Evolutionary conservation across 768 basidiomycete genomes (phyloP), one percentile per base, ranked within the genome.

Genomic region (Kwoniella mangroviensis): DNA sequence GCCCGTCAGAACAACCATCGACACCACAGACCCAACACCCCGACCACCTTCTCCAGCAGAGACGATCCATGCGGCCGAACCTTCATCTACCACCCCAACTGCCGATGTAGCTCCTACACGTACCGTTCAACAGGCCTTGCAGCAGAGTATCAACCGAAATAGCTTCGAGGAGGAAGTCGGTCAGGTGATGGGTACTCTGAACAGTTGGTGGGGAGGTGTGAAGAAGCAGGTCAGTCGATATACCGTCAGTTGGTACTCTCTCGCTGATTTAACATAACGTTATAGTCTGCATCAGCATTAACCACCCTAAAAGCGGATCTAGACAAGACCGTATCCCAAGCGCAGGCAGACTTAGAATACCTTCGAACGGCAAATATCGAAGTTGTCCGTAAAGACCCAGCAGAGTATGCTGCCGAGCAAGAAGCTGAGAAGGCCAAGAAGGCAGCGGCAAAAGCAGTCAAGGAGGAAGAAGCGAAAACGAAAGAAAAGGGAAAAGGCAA

Each of bases 171-270:
- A 95, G 77, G 94, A 97, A 82, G 92, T 97, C 15, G 87, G 87
- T 1, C 90, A 96, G 77, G 94, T 94, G 24, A 88, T 95, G 52
- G 92, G 92, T n/a, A 90, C 92, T 77, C 85, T 96, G 49, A 79
- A 69, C 19, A 73, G 73, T 41, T 83, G 82, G 82, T 97, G 94
- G 94, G 93, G 93, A 55, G 91, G 92, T 40, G 91, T 95, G 79
- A 88, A 89, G 85, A 92, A 91, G 82, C 93, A 94, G 89, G 93
- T 89, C 75, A 73, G 88, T 77, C 59, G 57, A 12, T 10, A n/a
- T 41, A 13, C 10, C 26, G 1, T 13, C 24, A 40, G 0, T 11
- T 2, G 4, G 3, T 17, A 34, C 4, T 58, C 40, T 57, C 75
- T 52, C 67, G n/a, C 71, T 19, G 24, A 57, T 26, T 13, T 26